Percentiles rank a stretch among this genome's conserved stretches.
Conservation (phyloP, 257 asterid species). For the Striga asiatica region DNA sequence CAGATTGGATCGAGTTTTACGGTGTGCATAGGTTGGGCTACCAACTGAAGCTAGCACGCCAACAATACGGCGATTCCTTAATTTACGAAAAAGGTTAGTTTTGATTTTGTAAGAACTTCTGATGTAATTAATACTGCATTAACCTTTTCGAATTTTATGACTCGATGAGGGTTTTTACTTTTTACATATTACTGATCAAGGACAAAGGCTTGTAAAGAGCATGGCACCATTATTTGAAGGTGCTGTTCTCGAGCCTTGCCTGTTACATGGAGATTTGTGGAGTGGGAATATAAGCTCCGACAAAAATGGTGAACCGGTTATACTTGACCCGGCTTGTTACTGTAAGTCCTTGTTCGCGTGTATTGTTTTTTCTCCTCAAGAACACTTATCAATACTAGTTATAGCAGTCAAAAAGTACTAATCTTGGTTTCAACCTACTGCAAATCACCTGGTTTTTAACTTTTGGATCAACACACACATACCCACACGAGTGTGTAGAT, state of each 20-base stretch:
- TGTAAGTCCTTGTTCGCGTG: conserved; percentile 30
- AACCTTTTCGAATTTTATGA: neutral
- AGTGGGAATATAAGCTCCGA: conserved; percentile 86
- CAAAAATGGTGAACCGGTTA: conserved; percentile 80
- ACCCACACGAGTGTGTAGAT: too few species aligned
- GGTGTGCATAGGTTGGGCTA: conserved; percentile 86
- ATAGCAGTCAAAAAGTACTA: neutral
- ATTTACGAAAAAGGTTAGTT: conserved; percentile 71
- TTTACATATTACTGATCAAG: conserved; percentile 22
- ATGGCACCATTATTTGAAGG: conserved; percentile 64
- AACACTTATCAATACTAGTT: too few species aligned
- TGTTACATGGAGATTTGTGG: conserved; percentile 95
- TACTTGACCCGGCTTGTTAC: conserved; percentile 96
- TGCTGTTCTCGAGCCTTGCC: conserved; percentile 68
- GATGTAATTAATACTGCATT: neutral
- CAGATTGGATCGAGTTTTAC: conserved; percentile 78
- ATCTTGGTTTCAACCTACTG: too few species aligned
- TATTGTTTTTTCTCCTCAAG: neutral
- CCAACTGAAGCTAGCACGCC: conserved; percentile 65
- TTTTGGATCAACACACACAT: too few species aligned
- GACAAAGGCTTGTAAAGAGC: conserved; percentile 76
- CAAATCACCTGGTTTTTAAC: too few species aligned
- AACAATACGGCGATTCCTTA: conserved; percentile 74
- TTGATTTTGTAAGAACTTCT: neutral
- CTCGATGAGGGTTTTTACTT: neutral